Evolutionary conservation across 2,329 filamentous ascomycete genomes (phyloP).

Genomic region (Pseudogymnoascus destructans): DNA sequence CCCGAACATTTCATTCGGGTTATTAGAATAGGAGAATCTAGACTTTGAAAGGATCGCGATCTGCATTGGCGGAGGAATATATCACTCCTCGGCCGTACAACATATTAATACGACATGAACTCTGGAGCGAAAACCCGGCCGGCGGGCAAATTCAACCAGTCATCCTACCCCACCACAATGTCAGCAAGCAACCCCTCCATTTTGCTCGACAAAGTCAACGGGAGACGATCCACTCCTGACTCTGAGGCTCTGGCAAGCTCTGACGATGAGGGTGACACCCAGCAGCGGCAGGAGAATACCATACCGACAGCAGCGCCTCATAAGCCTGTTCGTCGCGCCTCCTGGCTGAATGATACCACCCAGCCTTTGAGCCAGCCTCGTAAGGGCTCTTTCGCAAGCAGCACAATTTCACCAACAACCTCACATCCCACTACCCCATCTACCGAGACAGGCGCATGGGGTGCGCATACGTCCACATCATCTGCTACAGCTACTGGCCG

Average conservation of each 20-base stretch:
- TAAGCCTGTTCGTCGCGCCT: slow-evolving; percentile 59
- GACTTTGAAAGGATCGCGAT: neutral
- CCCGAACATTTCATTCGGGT: slow-evolving; percentile 6
- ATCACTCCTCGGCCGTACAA: slow-evolving; percentile 3
- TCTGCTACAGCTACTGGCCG: slow-evolving; percentile 32
- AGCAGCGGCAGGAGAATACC: slow-evolving; percentile 37
- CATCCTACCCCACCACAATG: slow-evolving; percentile 32
- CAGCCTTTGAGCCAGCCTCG: slow-evolving; percentile 49
- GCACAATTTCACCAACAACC: slow-evolving; percentile 62
- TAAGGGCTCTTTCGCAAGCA: slow-evolving; percentile 65
- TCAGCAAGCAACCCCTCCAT: slow-evolving; percentile 48
- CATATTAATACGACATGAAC: slow-evolving; percentile 10
- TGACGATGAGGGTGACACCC: slow-evolving; percentile 74
- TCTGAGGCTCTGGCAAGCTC: slow-evolving; percentile 89
- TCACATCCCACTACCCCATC: slow-evolving; percentile 75
- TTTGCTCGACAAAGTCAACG: slow-evolving; percentile 62
- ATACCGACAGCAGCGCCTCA: slow-evolving; percentile 37
- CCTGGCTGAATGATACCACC: slow-evolving; percentile 74
- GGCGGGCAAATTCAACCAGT: slow-evolving; percentile 36
- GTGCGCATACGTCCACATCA: slow-evolving; percentile 36
- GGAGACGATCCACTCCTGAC: slow-evolving; percentile 78
- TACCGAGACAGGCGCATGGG: slow-evolving; percentile 48
- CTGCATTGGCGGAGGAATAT: neutral
- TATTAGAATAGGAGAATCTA: slow-evolving; percentile 8
- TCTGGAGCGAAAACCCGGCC: slow-evolving; percentile 28